These are phyloP conservation scores for Mallotus nudiflorus DNA, from an alignment of 345 rosid genomes.

Conservation along the genomic window DNA sequence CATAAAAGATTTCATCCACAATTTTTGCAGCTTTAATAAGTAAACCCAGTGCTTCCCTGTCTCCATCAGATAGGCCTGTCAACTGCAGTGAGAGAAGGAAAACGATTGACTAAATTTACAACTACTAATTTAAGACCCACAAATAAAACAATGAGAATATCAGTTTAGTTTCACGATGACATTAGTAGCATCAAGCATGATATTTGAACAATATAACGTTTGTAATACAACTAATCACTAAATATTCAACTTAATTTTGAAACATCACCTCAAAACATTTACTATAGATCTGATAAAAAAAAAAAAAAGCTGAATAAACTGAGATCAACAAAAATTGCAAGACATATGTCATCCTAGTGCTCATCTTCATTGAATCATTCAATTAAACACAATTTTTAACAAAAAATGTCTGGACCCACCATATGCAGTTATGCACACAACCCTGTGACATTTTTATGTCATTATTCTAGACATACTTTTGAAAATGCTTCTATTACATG, in stretches of 20 bases:
- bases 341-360: background rate
- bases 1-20: slow-evolving; percentile 74
- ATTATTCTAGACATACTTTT: background rate
- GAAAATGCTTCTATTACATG: background rate
- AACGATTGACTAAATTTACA: background rate
- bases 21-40: slow-evolving; percentile 79
- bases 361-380: background rate
- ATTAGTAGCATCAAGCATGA: background rate
- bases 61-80: slow-evolving; percentile 63
- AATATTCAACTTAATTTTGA: background rate
- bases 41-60: slow-evolving; percentile 59
- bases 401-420: background rate
- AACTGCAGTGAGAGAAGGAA: slow-evolving; percentile 47
- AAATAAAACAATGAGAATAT: background rate
- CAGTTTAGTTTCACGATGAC: background rate
- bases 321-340: background rate
- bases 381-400: background rate
- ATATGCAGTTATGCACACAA: background rate
- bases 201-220: background rate
- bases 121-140: background rate
- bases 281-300: background rate
- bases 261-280: background rate
- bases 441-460: background rate
- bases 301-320: background rate
- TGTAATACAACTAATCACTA: background rate